Percentiles rank a stretch among this genome's conserved stretches.
phyloP scores from a whole-genome alignment of 129 eudicot genomes.

The Deinandra increscens region DNA sequence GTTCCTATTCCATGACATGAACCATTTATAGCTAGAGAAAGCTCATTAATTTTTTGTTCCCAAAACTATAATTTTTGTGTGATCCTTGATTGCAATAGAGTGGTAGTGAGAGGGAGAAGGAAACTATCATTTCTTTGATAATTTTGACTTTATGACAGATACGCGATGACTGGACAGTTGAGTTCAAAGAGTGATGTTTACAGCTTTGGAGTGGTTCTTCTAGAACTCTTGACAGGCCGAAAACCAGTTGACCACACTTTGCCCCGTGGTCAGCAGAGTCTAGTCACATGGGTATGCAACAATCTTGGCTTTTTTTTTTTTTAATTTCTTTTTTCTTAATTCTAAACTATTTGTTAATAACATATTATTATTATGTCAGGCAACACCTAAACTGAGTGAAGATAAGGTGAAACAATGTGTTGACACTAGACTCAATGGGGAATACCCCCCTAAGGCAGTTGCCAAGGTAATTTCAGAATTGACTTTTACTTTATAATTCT shows the following conservation, averaged over 20 bases:
- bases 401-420: conserved; percentile 93
- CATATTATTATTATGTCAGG: conserved; percentile 42
- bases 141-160: conserved; percentile 44
- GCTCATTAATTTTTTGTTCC: background rate
- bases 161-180: conserved; percentile 89
- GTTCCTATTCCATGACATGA: too few species aligned
- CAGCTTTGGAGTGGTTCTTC: conserved; percentile 87
- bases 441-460: conserved; percentile 93
- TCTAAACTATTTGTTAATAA: background rate
- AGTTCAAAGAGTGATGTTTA: conserved; percentile 91
- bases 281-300: conserved; percentile 80
- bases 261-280: conserved; percentile 96
- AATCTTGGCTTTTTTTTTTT: background rate
- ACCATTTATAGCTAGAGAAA: too few species aligned
- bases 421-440: conserved; percentile 70
- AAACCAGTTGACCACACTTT: conserved; percentile 95
- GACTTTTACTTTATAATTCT: background rate
- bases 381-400: conserved; percentile 94
- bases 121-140: background rate
- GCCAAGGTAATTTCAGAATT: conserved; percentile 56
- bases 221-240: conserved; percentile 84
- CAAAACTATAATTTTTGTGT: background rate
- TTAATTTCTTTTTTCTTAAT: background rate
- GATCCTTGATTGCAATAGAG: background rate
- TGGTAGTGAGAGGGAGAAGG: background rate